Conservation (phyloP, 257 asterid genomes). For the Lantana camara region DNA sequence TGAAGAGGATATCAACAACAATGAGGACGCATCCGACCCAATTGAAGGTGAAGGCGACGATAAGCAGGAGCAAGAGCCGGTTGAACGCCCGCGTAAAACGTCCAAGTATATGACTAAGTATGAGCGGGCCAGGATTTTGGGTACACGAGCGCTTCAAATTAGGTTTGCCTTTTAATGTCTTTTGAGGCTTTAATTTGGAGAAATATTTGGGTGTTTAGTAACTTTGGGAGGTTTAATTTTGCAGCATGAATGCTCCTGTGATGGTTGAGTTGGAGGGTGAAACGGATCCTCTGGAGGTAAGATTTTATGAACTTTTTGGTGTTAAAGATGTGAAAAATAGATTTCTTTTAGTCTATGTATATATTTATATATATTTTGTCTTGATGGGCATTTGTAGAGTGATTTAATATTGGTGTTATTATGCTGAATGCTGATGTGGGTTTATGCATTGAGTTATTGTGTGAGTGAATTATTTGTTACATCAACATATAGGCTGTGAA, state of each 20-base stretch:
- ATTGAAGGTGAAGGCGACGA: conserved; percentile 53
- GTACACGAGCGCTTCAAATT: conserved; percentile 70
- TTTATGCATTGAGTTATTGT: no score
- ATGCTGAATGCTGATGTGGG: no score
- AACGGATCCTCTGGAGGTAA: conserved; percentile 73
- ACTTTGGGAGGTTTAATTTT: not conserved
- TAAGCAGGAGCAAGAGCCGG: conserved; percentile 45
- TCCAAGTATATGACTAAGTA: conserved; percentile 72
- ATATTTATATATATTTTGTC: no score
- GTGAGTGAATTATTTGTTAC: no score
- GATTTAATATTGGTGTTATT: no score
- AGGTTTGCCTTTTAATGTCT: conserved; percentile 35
- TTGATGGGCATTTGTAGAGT: no score
- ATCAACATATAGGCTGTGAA: no score
- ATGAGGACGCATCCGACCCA: conserved; percentile 46
- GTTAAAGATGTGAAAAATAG: no score
- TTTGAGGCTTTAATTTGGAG: not conserved
- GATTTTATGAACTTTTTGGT: not conserved
- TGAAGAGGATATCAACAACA: conserved; percentile 46
- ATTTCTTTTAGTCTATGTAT: no score
- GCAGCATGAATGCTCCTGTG: conserved; percentile 77
- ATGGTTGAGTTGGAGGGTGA: conserved; percentile 76
- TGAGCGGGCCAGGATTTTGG: conserved; percentile 70
- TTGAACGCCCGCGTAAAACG: conserved; percentile 52
- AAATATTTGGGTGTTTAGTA: not conserved